phyloP scores from a whole-genome alignment of 768 basidiomycete species.

The Auriscalpium vulgare region DNA sequence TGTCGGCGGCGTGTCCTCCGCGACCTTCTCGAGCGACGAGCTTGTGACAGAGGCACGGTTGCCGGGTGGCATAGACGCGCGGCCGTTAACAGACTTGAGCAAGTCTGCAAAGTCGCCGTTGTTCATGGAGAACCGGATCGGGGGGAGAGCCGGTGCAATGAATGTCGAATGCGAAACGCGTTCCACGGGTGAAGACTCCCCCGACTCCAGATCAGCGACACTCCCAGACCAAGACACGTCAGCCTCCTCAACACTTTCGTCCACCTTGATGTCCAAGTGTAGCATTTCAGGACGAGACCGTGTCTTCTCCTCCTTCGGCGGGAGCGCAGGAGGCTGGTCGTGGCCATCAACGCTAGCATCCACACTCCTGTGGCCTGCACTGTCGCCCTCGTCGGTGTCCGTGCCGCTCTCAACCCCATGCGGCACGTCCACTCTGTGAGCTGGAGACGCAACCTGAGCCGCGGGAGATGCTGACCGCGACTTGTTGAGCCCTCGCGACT shows the following conservation, averaged over 20 bases:
- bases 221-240: conserved; percentile 25
- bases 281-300: conserved; percentile 19
- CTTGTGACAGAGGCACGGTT: conserved; percentile 40
- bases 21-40: conserved; percentile 6
- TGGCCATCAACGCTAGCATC: not conserved
- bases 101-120: conserved; percentile 75
- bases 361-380: conserved; percentile 18
- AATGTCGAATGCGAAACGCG: conserved; percentile 65
- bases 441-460: conserved; percentile 18
- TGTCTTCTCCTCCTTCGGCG: conserved; percentile 4
- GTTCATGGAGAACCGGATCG: conserved; percentile 86
- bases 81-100: conserved; percentile 46
- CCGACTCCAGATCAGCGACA: conserved; percentile 19
- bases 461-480: conserved; percentile 8
- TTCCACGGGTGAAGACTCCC: conserved; percentile 58
- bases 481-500: conserved; percentile 3
- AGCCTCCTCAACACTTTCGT: conserved; percentile 23
- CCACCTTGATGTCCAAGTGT: conserved; percentile 20
- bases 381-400: conserved; percentile 58
- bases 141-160: conserved; percentile 82
- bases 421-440: conserved; percentile 60
- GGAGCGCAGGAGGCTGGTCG: not conserved
- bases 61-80: conserved; percentile 29
- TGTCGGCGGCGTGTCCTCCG: conserved; percentile 1
- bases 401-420: conserved; percentile 67